Conservation (phyloP, 164 flowering plant species). For the Echeveria elegans region DNA sequence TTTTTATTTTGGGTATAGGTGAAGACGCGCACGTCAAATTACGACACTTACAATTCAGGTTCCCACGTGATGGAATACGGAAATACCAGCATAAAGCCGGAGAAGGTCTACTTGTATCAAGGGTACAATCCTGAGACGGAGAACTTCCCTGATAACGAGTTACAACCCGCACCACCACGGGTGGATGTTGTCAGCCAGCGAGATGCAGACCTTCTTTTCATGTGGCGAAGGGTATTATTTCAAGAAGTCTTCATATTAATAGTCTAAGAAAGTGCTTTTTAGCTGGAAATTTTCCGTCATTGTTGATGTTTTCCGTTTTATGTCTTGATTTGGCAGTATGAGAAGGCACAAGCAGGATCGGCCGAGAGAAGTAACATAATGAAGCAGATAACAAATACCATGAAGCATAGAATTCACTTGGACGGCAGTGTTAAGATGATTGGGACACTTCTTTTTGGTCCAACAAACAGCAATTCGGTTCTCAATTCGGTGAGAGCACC, state of each 20-base stretch:
- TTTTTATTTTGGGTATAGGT: constrained; percentile 33
- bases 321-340: constrained; percentile 32
- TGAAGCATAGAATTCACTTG: constrained; percentile 53
- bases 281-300: neutral
- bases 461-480: constrained; percentile 24
- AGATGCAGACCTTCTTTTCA: constrained; percentile 77
- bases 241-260: neutral
- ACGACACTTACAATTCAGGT: constrained; percentile 56
- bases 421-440: constrained; percentile 54
- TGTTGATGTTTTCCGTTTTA: neutral
- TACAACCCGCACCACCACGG: constrained; percentile 4
- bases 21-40: constrained; percentile 64
- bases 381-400: constrained; percentile 36
- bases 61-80: constrained; percentile 99
- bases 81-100: constrained; percentile 47
- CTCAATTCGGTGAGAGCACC: constrained; percentile 34
- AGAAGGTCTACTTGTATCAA: constrained; percentile 67
- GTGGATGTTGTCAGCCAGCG: constrained; percentile 73
- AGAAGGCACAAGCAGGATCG: constrained; percentile 25
- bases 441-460: constrained; percentile 57
- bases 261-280: neutral
- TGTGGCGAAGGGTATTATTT: constrained; percentile 69
- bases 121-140: constrained; percentile 67
- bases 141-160: constrained; percentile 33
- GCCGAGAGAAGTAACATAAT: constrained; percentile 35